Evolutionary conservation across 306 rosid species (phyloP), one percentile per base, ranked within the genome.

Genomic region (Malus sieversii): DNA sequence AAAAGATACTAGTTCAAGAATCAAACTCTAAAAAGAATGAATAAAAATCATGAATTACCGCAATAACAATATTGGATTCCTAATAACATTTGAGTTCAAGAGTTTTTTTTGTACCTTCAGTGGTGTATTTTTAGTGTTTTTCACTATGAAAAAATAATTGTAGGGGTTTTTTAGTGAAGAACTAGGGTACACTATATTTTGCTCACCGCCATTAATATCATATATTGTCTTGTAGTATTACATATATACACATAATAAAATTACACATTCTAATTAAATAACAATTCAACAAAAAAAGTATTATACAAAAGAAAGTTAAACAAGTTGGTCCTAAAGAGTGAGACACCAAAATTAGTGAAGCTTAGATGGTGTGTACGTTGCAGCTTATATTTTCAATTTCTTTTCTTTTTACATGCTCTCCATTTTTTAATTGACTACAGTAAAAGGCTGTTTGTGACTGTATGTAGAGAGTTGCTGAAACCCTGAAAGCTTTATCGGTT

Each of bases 391-490:
- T 66, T 12, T 33, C 57, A 30, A 60, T 19, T 29, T 71, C 16
- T 12, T 38, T 45, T 13, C 19, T 42, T 29, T 19, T 67, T 60
- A 16, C 5, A 35, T 55, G 48, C 66, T 61, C 0, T 20, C 2
- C 2, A 32, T 71, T 82, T 74, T 75, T 52, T 38, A 76, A 78
- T 78, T 79, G 40, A 70, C 55, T 78, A 86, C 82, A 72, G 84
- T 77, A 86, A 93, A 91, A 93, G 98, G 93, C 88, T 91, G 91
- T 87, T 84, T 86, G 85, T 15, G 3, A 51, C 55, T 51, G 89
- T 84, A 81, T 84, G 86, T 90, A 78, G 84, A 90, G 84, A 79
- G 81, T 83, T 46, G 83, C 81, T 78, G 82, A 86, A 86, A 75
- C 83, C 77, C 61, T 74, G 61, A 74, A 74, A 78, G 60, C 94